Base-by-base conservation (phyloP, 2,329 filamentous ascomycete genomes). In the Phialemonium atrogriseum region DNA sequence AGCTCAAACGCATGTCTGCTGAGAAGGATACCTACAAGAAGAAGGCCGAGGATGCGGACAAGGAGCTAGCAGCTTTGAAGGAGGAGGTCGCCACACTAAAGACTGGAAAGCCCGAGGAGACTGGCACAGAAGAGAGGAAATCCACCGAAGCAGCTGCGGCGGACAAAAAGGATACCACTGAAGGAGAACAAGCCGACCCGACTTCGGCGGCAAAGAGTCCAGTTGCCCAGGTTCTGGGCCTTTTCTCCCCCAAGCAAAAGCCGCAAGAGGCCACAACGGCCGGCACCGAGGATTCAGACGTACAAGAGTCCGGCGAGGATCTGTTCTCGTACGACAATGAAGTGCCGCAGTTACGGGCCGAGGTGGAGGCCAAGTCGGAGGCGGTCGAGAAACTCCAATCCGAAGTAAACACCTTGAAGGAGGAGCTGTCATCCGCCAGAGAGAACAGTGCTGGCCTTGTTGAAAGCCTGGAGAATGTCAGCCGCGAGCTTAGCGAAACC, bases 301-400 rank as follows among this genome's bases (percentile, higher is more conserved):
- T 9, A 19, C 26, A 56, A 24, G 42, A 47, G 0, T 10, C 19
- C 9, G 51, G 47, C 16, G 83, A 88, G 41, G 84, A 94, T 29
- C 82, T 95, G 57, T 95, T 95, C 58, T 94, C 87, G 0, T 93
- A 87, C 46, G 88, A 96, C 36, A 80, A 81, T 30, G 89, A 96
- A 56, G 68, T 93, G 10, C 83, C 84, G 4, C 76, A 84, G 33
- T 60, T 94, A n/a, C 81, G 93, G 48, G 68, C 73, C 2, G 81
- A 91, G 43, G 55, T 91, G 4, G 68, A 77, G 31, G 71, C 78
- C 35, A 84, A 82, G 47, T 64, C 79, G 9, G 71, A 74, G 24
- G 79, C 89, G 54, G 76, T 91, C 22, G 71, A 77, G 32, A 70
- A 68, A 27, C 71, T 96, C 10, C 79, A 80, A 43, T 58, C 64